phyloP scores from a whole-genome alignment of 139 green algal genomes.

The Chlorella sp. region DNA sequence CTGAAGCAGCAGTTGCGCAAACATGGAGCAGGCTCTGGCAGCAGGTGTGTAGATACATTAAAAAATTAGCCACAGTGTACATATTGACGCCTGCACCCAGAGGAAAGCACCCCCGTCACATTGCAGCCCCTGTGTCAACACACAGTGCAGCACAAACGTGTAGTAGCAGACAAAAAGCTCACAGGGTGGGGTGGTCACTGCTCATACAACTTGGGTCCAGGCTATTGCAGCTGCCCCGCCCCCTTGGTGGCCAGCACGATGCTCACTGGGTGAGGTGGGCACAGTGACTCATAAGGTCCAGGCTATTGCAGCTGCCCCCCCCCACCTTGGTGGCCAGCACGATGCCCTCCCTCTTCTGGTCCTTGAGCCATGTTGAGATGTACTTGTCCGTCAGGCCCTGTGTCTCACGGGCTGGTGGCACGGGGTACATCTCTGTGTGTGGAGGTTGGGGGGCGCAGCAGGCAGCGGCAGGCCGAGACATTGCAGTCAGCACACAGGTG shows the following conservation, averaged over 20 bases:
- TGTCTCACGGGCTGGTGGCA: constrained; percentile 46
- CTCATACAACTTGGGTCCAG: no score
- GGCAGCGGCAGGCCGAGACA: background rate
- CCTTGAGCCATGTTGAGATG: constrained; percentile 80
- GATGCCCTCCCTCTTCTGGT: constrained; percentile 53
- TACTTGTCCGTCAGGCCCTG: constrained; percentile 75
- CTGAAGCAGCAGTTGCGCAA: background rate
- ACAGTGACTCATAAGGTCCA: no score
- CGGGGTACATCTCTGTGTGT: constrained; percentile 80
- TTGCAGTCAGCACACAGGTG: background rate
- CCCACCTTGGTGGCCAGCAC: constrained; percentile 84
- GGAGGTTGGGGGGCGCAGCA: no score
- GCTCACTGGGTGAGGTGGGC: no score
- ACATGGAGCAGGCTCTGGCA: background rate
- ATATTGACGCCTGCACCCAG: background rate
- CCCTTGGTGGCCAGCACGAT: no score
- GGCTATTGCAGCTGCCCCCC: no score
- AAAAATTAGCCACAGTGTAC: background rate
- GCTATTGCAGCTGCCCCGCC: no score
- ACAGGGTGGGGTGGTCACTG: no score
- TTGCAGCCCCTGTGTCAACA: background rate
- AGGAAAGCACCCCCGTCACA: background rate
- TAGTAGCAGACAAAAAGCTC: no score
- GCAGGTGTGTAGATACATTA: background rate
- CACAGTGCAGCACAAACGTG: no score